phyloP scores from a whole-genome alignment of 352 stramenopile species.

The Pythium volutum region DNA sequence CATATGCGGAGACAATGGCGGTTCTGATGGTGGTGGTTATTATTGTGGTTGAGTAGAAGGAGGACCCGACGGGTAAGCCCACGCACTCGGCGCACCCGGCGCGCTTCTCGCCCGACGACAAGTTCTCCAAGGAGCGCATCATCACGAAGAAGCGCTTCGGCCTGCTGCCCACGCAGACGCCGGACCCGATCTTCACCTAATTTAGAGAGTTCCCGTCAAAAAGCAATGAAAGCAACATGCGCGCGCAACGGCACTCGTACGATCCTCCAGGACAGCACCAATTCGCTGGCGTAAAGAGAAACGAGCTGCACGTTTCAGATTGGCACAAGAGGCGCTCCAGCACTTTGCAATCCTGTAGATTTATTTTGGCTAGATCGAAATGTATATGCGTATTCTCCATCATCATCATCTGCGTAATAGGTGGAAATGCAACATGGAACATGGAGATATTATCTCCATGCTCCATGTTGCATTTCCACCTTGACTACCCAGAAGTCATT shows the following conservation, averaged over 20 bases:
- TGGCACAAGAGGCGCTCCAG: background rate
- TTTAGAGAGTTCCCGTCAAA: constrained; percentile 20
- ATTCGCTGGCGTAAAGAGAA: background rate
- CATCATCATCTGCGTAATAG: too few relatives aligned
- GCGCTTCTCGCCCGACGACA: constrained; percentile 99
- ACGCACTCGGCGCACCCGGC: constrained; percentile 97
- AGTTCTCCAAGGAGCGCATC: constrained; percentile 98
- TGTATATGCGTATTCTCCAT: constrained; percentile 19
- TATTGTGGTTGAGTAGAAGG: constrained; percentile 75
- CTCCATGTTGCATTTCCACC: background rate
- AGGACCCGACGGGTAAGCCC: constrained; percentile 89
- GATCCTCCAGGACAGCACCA: too few relatives aligned
- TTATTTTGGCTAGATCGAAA: constrained; percentile 23
- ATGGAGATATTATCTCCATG: too few relatives aligned
- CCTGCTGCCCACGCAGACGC: constrained; percentile 95
- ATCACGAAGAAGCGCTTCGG: constrained; percentile 98
- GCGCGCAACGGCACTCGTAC: background rate
- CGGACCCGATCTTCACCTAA: constrained; percentile 85
- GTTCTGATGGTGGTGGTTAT: background rate
- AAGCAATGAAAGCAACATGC: background rate
- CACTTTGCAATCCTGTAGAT: constrained; percentile 12
- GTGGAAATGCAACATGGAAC: too few relatives aligned
- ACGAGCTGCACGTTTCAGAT: background rate
- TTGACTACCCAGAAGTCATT: constrained; percentile 22
- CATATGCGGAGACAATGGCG: background rate